A percentile compares a stretch with the other conserved stretches of the same genome.
phyloP scores from a whole-genome alignment of 2,329 filamentous ascomycete genomes.

The Aspergillus eucalypticola region DNA sequence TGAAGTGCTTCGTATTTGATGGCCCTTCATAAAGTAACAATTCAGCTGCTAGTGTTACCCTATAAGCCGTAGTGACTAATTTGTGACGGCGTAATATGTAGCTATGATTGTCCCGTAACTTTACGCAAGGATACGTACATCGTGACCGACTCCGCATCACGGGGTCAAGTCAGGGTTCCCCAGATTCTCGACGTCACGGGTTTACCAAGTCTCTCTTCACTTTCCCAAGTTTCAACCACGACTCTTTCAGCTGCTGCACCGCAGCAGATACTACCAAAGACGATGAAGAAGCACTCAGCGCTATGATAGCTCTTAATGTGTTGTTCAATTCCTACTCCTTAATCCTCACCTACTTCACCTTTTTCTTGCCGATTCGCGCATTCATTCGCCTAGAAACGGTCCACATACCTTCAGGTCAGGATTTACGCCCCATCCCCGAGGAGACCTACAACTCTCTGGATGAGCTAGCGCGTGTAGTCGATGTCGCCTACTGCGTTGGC shows the following conservation, averaged over 20 bases:
- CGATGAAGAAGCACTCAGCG: background rate
- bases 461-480: slow-evolving; percentile 84
- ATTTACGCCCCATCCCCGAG: slow-evolving; percentile 50
- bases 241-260: background rate
- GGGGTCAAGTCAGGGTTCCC: slow-evolving; percentile 14
- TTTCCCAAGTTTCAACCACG: slow-evolving; percentile 2
- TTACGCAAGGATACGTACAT: background rate
- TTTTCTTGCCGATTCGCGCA: slow-evolving; percentile 1
- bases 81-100: background rate
- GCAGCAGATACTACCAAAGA: slow-evolving; percentile 6
- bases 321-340: background rate
- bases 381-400: background rate
- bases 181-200: slow-evolving; percentile 19
- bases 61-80: background rate
- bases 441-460: slow-evolving; percentile 78
- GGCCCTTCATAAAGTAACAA: no score
- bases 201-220: background rate
- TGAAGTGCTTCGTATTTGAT: no score
- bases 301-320: slow-evolving; percentile 4
- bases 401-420: background rate
- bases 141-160: background rate
- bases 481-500: slow-evolving; percentile 92
- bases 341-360: slow-evolving; percentile 1
- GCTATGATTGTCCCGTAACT: background rate
- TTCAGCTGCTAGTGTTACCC: background rate